Conservation (phyloP, 2,329 filamentous ascomycete genomes). For the Exophiala sideris region DNA sequence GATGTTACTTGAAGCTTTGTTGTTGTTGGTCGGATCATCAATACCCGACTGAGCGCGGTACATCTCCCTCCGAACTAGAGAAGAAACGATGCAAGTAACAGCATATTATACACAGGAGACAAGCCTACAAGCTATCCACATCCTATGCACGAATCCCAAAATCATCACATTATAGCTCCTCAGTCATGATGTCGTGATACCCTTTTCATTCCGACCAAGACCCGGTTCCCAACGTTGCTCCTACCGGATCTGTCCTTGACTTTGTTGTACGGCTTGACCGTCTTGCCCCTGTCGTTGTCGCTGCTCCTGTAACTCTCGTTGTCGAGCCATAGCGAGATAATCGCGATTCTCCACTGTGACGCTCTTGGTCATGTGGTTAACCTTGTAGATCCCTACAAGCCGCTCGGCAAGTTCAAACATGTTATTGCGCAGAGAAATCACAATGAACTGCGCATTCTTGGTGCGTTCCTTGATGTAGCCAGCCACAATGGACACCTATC, state of each 20-base stretch:
- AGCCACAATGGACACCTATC: constrained; percentile 88
- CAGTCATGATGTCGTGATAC: not conserved
- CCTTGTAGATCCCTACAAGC: constrained; percentile 97
- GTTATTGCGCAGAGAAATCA: constrained; percentile 96
- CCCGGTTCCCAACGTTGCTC: not conserved
- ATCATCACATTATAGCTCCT: not conserved
- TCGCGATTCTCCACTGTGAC: constrained; percentile 83
- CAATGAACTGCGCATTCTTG: constrained; percentile 98
- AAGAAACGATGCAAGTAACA: not conserved
- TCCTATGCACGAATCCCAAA: not conserved
- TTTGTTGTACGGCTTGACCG: not conserved
- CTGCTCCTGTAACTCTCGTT: constrained; percentile 2
- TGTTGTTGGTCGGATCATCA: not conserved
- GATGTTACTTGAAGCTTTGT: not conserved
- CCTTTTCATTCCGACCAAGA: not conserved
- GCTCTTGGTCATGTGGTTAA: constrained; percentile 97
- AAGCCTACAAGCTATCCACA: not conserved
- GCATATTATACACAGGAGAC: not conserved
- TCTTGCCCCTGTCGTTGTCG: not conserved
- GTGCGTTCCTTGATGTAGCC: constrained; percentile 99
- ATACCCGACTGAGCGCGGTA: not conserved
- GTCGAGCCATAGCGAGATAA: constrained; percentile 44
- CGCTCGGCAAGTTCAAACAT: constrained; percentile 99
- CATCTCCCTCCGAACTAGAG: not conserved
- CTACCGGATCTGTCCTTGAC: constrained; percentile 1